Base-by-base conservation (phyloP, 208 protist genomes). In the Angomonas deanei region DNA sequence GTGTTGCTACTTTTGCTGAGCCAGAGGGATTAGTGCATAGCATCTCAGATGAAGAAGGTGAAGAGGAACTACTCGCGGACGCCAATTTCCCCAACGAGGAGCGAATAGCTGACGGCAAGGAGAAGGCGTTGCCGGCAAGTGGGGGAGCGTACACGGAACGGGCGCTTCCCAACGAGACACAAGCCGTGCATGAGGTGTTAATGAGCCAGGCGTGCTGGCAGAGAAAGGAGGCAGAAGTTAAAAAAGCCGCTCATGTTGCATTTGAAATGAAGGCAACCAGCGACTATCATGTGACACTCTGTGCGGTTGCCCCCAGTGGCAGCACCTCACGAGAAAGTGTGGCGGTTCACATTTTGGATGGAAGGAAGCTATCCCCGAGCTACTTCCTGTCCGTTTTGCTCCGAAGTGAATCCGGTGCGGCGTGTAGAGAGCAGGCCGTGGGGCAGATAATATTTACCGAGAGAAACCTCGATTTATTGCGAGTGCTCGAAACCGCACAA, bases 401-500 rank as follows among this genome's bases (percentile, higher is more conserved):
- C 47, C n/a, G 47, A 11, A 5, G 19, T 6, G 8, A 26, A 23
- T 17, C 11, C 19, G n/a, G 23, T 11, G n/a, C 11, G 47, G n/a
- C n/a, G n/a, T 8, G 8, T n/a, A 53, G 47, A 6, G 19, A 26
- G 47, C 11, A 15, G 6, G 47, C 19, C 23, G 47, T 72, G 48
- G 47, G 34, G 6, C 80, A 80, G 1, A 47, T 94, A 23, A 33
- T 92, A 26, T 33, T 94, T 2, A 59, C 76, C 13, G 64, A 74
- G 32, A 74, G 79, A 61, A 66, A 76, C 13, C 61, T 92, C 3
- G 55, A 62, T 10, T 46, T 88, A 15, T 48, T 94, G 13, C 77
- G 88, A 0, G 47, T 83, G 70, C 60, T 94, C 3, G 85, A 94
- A 73, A 82, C 76, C 71, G 70, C 72, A 23, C 84, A 92, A 36